Percentiles rank a stretch among this genome's conserved stretches.
These are phyloP conservation scores for Scleroderma bovista DNA, from an alignment of 768 basidiomycete genomes.

Conservation along the genomic window DNA sequence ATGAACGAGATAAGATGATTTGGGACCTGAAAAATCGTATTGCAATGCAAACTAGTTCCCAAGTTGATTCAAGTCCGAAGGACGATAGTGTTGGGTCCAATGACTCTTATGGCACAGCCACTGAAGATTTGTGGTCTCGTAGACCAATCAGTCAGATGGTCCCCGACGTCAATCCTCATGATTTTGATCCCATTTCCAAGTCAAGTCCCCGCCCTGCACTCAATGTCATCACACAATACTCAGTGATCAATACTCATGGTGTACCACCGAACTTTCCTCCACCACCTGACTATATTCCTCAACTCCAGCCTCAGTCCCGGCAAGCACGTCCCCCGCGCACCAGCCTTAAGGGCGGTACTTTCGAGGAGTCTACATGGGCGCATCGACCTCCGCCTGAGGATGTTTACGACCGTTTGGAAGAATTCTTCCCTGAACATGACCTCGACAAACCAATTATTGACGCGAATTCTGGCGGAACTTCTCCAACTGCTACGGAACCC, in stretches of 20 bases:
- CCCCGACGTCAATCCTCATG: constrained; percentile 12
- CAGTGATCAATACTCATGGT: constrained; percentile 10
- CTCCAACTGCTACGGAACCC: constrained; percentile 59
- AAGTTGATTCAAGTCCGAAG: constrained; percentile 9
- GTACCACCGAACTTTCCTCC: constrained; percentile 16
- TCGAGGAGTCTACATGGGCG: constrained; percentile 78
- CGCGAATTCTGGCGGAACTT: constrained; percentile 70
- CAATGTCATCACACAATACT: constrained; percentile 25
- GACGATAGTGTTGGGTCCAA: constrained; percentile 18
- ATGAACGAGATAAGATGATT: constrained; percentile 25
- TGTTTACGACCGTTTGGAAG: constrained; percentile 87
- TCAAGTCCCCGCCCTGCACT: constrained; percentile 24
- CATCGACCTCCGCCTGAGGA: constrained; percentile 88
- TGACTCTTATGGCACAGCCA: constrained; percentile 27
- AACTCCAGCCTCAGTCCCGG: constrained; percentile 10
- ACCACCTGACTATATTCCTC: constrained; percentile 13
- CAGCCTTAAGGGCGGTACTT: constrained; percentile 43
- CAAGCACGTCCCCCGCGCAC: constrained; percentile 25
- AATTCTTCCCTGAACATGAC: constrained; percentile 95
- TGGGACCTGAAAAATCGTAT: constrained; percentile 22
- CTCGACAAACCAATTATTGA: constrained; percentile 96
- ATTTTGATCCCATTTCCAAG: constrained; percentile 10
- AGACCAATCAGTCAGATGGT: constrained; percentile 26
- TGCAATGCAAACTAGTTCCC: constrained; percentile 13
- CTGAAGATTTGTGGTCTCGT: constrained; percentile 27